These are phyloP conservation scores for Citrus mangshanensis DNA, from an alignment of 345 rosid genomes.

Conservation along the genomic window DNA sequence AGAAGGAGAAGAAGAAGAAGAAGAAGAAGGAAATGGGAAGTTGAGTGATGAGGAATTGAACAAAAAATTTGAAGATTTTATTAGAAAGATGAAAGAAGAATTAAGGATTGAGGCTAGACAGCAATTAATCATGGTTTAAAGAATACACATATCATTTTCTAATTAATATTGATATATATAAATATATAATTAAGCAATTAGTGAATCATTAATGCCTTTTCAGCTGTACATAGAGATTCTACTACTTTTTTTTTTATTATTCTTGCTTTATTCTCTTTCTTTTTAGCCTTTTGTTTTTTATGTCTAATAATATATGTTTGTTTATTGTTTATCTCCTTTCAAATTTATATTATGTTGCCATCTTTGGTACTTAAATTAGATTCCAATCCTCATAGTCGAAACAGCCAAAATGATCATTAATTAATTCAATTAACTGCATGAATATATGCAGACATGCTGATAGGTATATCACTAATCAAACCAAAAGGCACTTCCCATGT, in stretches of 20 bases:
- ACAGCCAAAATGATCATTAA: background rate
- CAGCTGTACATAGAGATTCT: background rate
- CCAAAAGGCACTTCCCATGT: background rate
- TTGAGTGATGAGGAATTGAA: slow-evolving; percentile 65
- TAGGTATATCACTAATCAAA: background rate
- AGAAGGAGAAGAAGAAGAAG: slow-evolving; percentile 1
- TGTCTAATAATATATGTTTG: background rate
- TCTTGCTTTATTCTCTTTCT: background rate
- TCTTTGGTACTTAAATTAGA: background rate
- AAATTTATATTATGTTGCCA: background rate
- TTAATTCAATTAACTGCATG: background rate
- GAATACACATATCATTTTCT: background rate
- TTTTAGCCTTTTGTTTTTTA: background rate
- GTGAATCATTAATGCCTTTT: background rate
- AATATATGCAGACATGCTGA: background rate
- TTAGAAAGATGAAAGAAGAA: slow-evolving; percentile 78
- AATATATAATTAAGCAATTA: background rate
- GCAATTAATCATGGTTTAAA: slow-evolving; percentile 49
- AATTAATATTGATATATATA: too few relatives aligned
- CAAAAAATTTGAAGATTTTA: slow-evolving; percentile 87
- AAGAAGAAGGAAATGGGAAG: slow-evolving; percentile 31
- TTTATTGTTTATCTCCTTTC: background rate
- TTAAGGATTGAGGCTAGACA: slow-evolving; percentile 61
- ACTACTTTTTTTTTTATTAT: background rate
- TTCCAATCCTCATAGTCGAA: background rate